phyloP scores from a whole-genome alignment of 75 land plant species.

The Cunninghamia lanceolata region DNA sequence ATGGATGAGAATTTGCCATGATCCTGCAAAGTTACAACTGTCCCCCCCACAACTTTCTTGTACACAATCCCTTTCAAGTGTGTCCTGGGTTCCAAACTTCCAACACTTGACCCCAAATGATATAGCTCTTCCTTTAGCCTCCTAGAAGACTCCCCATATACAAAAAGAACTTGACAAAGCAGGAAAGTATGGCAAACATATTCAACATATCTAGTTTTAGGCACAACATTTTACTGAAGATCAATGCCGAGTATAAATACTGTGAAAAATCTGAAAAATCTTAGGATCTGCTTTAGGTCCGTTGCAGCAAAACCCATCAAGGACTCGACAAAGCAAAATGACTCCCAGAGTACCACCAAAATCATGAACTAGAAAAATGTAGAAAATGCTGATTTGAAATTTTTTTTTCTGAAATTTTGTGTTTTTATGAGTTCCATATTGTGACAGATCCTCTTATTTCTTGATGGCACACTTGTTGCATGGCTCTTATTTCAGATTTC shows the following conservation, averaged over 20 bases:
- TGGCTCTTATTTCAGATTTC: too few species aligned
- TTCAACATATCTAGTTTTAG: neutral
- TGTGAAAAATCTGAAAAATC: too few species aligned
- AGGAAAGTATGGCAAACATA: neutral
- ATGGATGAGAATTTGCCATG: neutral
- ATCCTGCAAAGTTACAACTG: neutral
- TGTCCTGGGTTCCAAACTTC: neutral
- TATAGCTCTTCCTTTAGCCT: neutral
- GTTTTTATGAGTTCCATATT: too few species aligned
- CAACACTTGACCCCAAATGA: neutral
- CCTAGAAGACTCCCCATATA: neutral
- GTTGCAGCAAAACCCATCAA: neutral
- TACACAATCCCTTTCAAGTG: neutral
- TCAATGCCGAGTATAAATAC: neutral
- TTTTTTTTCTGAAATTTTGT: too few species aligned
- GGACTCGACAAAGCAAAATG: neutral
- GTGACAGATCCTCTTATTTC: too few species aligned
- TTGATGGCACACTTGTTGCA: too few species aligned
- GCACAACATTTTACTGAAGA: neutral
- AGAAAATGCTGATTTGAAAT: too few species aligned
- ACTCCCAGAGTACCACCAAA: neutral
- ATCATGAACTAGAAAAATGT: neutral
- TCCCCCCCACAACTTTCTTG: neutral
- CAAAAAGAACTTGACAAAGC: neutral
- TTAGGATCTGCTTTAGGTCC: neutral